Base-by-base conservation (phyloP, 2,329 filamentous ascomycete species). In the Xylaria sp. region DNA sequence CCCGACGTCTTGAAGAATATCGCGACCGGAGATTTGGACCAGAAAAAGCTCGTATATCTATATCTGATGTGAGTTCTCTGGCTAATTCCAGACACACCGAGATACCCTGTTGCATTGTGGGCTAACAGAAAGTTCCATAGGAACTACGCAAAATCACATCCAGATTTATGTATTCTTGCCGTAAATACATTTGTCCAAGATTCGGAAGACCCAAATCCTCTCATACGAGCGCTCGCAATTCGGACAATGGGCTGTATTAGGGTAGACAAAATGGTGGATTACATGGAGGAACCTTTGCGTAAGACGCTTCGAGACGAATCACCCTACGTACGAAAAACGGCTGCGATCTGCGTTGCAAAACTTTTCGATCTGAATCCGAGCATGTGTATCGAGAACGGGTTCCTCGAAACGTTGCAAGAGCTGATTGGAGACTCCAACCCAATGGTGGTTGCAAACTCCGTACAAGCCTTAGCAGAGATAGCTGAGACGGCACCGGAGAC, bases 111-210 rank as follows among this genome's bases (percentile, higher is more conserved):
- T 63, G n/a, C 35, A 29, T 21, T 58, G 23, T 53, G 47, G 42
- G 66, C 74, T 81, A 55, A 79, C 59, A 23, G 16, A 42, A 60
- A 40, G 48, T 35, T 54, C 66, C 2, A 10, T 35, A 97, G 94
- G 94, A 99, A 99, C 82, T 99, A 99, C 82, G 96, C 96, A 77
- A 99, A 99, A 85, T 97, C 95, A 73, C 96, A 99, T 82, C 96
- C 96, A 37, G 96, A 99, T 79, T 90, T 99, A 42, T 99, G 96
- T 81, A 99, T 99, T 82, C 90, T 99, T 75, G 96, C 96, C 74
- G 96, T 99, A 78, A 99, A 99, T 80, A 99, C 96, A 16, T 99
- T 99, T 78, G 96, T 98, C 5, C 96, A 99, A 86, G 96, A 99
- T 81, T 96, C 96, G 18, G 96, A 99, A 88, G 96, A 99, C 78